A percentile compares a stretch with the other conserved stretches of the same genome.
Evolutionary conservation across 768 basidiomycete genomes (phyloP).

Genomic region (Pleurotus sapidus): DNA sequence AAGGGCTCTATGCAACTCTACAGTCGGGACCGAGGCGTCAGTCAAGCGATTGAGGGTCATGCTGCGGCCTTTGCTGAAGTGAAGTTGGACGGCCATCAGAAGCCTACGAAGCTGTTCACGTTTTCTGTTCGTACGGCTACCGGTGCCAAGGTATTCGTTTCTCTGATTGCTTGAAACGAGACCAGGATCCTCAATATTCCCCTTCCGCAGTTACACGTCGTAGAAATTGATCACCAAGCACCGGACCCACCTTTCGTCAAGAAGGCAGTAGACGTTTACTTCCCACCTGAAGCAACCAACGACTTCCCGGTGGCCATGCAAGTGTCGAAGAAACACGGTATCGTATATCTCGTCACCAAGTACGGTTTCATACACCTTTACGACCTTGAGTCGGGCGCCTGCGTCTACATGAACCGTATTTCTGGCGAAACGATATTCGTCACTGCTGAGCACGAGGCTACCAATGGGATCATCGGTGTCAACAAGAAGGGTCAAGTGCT

Average conservation of each 20-base stretch:
- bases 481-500: slow-evolving; percentile 99
- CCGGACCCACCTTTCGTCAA: slow-evolving; percentile 92
- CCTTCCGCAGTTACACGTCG: slow-evolving; percentile 80
- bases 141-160: slow-evolving; percentile 80
- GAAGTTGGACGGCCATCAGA: slow-evolving; percentile 85
- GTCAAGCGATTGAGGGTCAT: slow-evolving; percentile 98
- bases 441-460: slow-evolving; percentile 92
- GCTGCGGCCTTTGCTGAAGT: slow-evolving; percentile 94
- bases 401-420: slow-evolving; percentile 99
- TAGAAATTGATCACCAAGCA: slow-evolving; percentile 95
- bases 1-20: slow-evolving; percentile 99
- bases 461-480: slow-evolving; percentile 96
- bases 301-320: slow-evolving; percentile 99
- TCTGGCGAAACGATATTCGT: slow-evolving; percentile 99
- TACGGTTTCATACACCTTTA: slow-evolving; percentile 99
- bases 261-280: slow-evolving; percentile 98
- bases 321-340: slow-evolving; percentile 94
- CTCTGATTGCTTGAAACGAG: too few species aligned
- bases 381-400: slow-evolving; percentile 94
- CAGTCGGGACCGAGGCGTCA: slow-evolving; percentile 87
- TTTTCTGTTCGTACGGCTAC: slow-evolving; percentile 96
- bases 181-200: slow-evolving; percentile 4
- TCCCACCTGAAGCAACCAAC: slow-evolving; percentile 96
- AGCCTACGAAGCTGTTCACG: slow-evolving; percentile 86
- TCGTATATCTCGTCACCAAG: slow-evolving; percentile 96